Evolutionary conservation across 1,139 yeast species (phyloP).

Genomic region (Yamadazyma diospyri): DNA sequence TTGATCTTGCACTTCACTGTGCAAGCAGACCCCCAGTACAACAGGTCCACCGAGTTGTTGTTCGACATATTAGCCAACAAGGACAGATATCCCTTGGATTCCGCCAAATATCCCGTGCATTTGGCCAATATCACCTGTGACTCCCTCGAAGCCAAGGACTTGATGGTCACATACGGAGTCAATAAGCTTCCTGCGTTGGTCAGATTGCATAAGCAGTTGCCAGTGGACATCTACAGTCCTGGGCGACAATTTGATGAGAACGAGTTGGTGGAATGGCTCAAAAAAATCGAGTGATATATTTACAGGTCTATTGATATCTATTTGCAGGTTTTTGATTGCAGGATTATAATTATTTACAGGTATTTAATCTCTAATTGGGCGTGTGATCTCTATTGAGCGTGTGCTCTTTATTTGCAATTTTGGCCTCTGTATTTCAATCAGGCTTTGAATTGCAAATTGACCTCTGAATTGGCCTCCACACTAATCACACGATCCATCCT

Average conservation of each 20-base stretch:
- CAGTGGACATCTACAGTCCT: slow-evolving; percentile 49
- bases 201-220: slow-evolving; percentile 64
- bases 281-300: slow-evolving; percentile 14
- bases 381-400: too few relatives aligned
- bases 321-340: too few relatives aligned
- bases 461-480: too few relatives aligned
- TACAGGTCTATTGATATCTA: too few relatives aligned
- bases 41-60: slow-evolving; percentile 60
- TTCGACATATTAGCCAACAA: slow-evolving; percentile 54
- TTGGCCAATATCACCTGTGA: slow-evolving; percentile 72
- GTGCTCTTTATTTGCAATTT: slow-evolving; percentile 1
- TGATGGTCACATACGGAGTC: slow-evolving; percentile 58
- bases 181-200: slow-evolving; percentile 60
- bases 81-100: slow-evolving; percentile 39
- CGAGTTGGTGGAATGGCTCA: slow-evolving; percentile 56
- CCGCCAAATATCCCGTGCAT: slow-evolving; percentile 36
- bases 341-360: slow-evolving; percentile 1
- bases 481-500: slow-evolving; percentile 11
- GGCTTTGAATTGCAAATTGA: too few relatives aligned
- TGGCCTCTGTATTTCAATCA: neutral
- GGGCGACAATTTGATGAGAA: slow-evolving; percentile 29
- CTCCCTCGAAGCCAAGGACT: slow-evolving; percentile 56
- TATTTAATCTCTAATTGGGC: too few relatives aligned
- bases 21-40: slow-evolving; percentile 60
- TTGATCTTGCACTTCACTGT: slow-evolving; percentile 69